Evolutionary conservation across 2,329 filamentous ascomycete species (phyloP), one percentile per base, ranked within the genome.

Genomic region (Nigrospora osmanthi): DNA sequence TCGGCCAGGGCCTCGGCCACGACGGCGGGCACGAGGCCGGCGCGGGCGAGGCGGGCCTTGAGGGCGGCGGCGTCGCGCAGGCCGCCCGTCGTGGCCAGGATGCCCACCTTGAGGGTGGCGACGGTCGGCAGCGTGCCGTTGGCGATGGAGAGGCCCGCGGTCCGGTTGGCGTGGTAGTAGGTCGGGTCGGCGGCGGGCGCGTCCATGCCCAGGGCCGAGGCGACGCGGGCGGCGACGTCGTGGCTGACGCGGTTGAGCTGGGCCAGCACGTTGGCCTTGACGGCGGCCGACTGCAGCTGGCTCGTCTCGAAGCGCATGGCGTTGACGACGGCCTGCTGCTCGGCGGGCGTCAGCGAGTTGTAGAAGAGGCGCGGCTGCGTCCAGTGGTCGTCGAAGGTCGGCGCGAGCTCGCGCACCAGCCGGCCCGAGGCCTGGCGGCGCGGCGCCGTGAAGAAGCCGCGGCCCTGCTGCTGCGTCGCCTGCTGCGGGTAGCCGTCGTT

Each of bases 271-370:
- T 86, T 87, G 51, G 75, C 63, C 63, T 80, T 80, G 14, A 88
- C 78, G 2, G 71, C 56, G 0, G 63, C 52, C 36, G 77, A 81
- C 52, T 70, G 66, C 32, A 88, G 54, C 13, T 84, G 74, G 17
- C 78, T 73, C 0, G 73, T 75, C 65, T 89, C 85, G 60, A 88
- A 87, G 28, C 84, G 80, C 44, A 88, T 79, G 0, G 82, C 83
- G 59, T 88, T 83, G 65, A 88, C 72, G 35, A 88, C 62, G 57
- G 86, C 82, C 56, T 88, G 83, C 59, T 86, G 77, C 63, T 88
- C 84, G 0, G 72, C 70, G 2, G 73, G 69, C 2, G 73, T 68
- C 41, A 89, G 68, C 0, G 82, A 87, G 71, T 88, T 88, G 72
- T 77, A 87, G 66, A 88, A 87, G 12, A 88, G 70, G 1, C 84